Percentiles rank a stretch among this genome's conserved stretches.
Evolutionary conservation across 108 stramenopile genomes (phyloP).

Genomic region (Asterionellopsis glacialis): DNA sequence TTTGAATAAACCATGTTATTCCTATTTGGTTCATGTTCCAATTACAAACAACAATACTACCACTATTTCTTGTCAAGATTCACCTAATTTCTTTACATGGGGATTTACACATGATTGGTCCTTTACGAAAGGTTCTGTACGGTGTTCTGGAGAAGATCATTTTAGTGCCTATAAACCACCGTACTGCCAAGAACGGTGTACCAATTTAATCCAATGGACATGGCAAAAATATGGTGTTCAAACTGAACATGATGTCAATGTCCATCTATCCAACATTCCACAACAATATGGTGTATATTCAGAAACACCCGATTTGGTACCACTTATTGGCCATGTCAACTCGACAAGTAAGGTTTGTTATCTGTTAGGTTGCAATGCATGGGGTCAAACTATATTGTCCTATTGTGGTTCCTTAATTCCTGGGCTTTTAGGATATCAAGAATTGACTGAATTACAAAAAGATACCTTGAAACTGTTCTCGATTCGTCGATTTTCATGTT

Average conservation of each 20-base stretch:
- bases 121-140: conserved; percentile 23
- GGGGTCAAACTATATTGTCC: conserved; percentile 39
- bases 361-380: conserved; percentile 38
- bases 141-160: conserved; percentile 39
- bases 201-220: conserved; percentile 22
- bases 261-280: conserved; percentile 12
- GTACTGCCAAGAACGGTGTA: conserved; percentile 20
- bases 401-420: conserved; percentile 29
- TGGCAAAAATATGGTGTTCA: conserved; percentile 15
- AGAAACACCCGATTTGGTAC: conserved; percentile 35
- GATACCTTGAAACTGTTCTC: conserved; percentile 26
- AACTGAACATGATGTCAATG: background rate
- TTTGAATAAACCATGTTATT: conserved; percentile 31
- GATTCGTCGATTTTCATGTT: conserved; percentile 21
- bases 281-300: conserved; percentile 38
- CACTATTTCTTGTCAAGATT: conserved; percentile 7
- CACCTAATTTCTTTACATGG: conserved; percentile 41
- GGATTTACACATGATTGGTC: conserved; percentile 41
- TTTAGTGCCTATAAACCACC: conserved; percentile 36
- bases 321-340: conserved; percentile 17
- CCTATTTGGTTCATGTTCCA: conserved; percentile 39
- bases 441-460: conserved; percentile 19
- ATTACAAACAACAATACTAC: conserved; percentile 2
- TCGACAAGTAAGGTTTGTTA: conserved; percentile 20
- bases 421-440: conserved; percentile 18